Evolutionary conservation across 2,329 filamentous ascomycete species (phyloP).

Genomic region (Nigrospora sphaerica): DNA sequence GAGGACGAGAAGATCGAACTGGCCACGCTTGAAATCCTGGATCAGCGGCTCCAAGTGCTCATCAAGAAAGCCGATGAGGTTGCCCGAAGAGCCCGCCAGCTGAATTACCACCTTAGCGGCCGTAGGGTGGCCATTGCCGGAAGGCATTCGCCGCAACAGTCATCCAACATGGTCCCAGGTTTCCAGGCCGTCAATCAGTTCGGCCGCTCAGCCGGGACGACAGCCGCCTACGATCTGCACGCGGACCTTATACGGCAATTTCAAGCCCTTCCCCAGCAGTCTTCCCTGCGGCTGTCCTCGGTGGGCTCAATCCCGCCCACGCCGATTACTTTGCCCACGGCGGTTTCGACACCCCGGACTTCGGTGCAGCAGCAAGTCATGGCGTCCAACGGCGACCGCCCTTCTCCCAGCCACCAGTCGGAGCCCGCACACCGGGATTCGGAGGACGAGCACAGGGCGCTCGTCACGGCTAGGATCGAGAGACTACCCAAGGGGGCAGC

Average conservation of each 20-base stretch:
- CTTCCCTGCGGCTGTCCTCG: conserved; percentile 17
- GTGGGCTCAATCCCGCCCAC: conserved; percentile 11
- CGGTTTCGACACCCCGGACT: conserved; percentile 18
- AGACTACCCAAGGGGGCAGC: conserved; percentile 64
- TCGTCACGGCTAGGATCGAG: conserved; percentile 72
- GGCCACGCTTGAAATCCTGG: conserved; percentile 75
- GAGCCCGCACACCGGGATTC: conserved; percentile 19
- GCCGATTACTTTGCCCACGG: conserved; percentile 6
- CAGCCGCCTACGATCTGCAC: conserved; percentile 38
- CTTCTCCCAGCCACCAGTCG: conserved; percentile 17
- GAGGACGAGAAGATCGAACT: conserved; percentile 84
- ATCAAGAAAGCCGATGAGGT: conserved; percentile 77
- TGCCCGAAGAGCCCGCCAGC: conserved; percentile 55
- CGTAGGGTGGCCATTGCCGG: conserved; percentile 66
- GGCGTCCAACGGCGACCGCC: conserved; percentile 15
- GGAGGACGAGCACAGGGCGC: conserved; percentile 31
- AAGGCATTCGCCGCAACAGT: conserved; percentile 39
- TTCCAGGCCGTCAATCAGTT: conserved; percentile 27
- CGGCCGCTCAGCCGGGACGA: conserved; percentile 17
- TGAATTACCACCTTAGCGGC: conserved; percentile 74
- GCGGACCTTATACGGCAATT: conserved; percentile 51
- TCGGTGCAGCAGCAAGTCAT: conserved; percentile 18
- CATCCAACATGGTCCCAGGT: conserved; percentile 24
- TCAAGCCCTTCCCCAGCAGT: conserved; percentile 18
- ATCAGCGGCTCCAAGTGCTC: conserved; percentile 68